Base-by-base conservation (phyloP, 371 early-diverging fungal genomes). In the Mucor indicus region DNA sequence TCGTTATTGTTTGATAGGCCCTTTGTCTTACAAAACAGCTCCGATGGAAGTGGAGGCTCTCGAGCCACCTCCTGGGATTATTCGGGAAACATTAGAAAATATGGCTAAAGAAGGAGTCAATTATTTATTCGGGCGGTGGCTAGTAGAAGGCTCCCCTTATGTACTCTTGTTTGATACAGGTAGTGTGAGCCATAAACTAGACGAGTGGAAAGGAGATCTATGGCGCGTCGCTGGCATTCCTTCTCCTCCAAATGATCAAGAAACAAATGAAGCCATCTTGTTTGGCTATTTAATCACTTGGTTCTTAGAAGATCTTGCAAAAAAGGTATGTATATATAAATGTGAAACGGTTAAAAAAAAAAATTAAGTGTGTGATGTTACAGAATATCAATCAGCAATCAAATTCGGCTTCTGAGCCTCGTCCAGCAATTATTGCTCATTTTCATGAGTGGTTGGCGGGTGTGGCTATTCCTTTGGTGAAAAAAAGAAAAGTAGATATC, bases 361-460 rank as follows among this genome's bases (percentile, higher is more conserved):
- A 36, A 19, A 42, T 20, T 30, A 3, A 2, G 11, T 44, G 40
- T 44, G 36, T 13, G 11, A 30, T 46, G 77, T 84, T 86, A 84
- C 81, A n/a, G n/a, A n/a, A n/a, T n/a, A n/a, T n/a, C n/a, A n/a
- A n/a, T n/a, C n/a, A n/a, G n/a, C n/a, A n/a, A n/a, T n/a, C n/a
- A n/a, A n/a, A n/a, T n/a, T n/a, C n/a, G n/a, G n/a, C n/a, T n/a
- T n/a, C n/a, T n/a, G n/a, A 91, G 85, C 46, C 39, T 15, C 32
- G 68, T 15, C 82, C 86, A 8, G 93, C 91, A 5, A 76, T 95
- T 19, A 91, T 97, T 60, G 95, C 93, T 16, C 96, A 96, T 72
- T 95, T 96, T 75, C 98, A 97, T 75, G 98, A 97, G 63, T 97
- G 98, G 98, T 79, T 87, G 43, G 92, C 93, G 11, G 93, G 93